phyloP scores from a whole-genome alignment of 2,329 filamentous ascomycete genomes.

The Exophiala sideris region DNA sequence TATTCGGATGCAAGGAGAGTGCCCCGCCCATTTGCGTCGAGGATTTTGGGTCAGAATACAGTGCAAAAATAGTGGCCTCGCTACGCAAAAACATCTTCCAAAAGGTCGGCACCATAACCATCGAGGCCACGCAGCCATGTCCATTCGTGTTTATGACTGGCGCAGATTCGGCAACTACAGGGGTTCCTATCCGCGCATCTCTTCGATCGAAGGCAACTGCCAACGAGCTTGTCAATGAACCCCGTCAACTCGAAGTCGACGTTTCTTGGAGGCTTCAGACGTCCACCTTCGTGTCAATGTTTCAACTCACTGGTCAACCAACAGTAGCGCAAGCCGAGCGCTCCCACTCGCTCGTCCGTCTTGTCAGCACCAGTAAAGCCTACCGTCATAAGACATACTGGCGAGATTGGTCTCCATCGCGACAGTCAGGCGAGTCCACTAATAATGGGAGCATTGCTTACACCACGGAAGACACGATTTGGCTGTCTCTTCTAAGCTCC shows the following conservation, averaged over 20 bases:
- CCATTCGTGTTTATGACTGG: neutral
- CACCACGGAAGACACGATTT: neutral
- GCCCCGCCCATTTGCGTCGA: neutral
- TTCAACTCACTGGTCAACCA: neutral
- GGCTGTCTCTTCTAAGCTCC: constrained; percentile 1
- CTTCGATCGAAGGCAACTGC: neutral
- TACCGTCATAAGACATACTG: constrained; percentile 5
- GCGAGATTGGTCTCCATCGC: neutral
- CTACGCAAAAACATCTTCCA: neutral
- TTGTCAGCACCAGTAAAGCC: neutral
- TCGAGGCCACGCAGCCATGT: neutral
- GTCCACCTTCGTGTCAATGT: constrained; percentile 6
- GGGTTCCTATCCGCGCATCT: neutral
- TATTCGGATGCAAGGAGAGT: constrained; percentile 1
- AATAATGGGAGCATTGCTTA: constrained; percentile 1
- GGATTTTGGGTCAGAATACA: neutral
- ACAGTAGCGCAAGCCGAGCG: neutral
- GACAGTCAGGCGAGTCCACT: neutral
- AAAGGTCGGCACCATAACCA: neutral
- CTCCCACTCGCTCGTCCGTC: neutral
- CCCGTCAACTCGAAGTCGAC: neutral
- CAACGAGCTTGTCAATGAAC: neutral
- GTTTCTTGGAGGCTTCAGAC: constrained; percentile 2
- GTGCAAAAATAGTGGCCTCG: neutral
- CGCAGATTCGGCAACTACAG: neutral